Evolutionary conservation across 345 rosid species (phyloP).

Genomic region (Nephelium lappaceum): DNA sequence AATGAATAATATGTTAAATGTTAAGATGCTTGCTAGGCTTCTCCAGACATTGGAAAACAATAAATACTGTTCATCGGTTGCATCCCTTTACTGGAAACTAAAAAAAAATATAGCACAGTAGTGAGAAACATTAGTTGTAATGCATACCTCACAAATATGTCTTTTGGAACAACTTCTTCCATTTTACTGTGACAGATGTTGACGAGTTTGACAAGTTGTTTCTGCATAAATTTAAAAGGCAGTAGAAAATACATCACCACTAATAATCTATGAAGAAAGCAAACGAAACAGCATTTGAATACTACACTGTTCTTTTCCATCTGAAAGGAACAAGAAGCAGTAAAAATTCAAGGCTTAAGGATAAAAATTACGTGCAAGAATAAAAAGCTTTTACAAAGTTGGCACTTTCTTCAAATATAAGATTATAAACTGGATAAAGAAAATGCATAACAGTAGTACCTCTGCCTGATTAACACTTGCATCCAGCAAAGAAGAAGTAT

Average conservation of each 20-base stretch:
- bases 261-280: neutral
- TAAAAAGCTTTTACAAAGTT: too few relatives aligned
- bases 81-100: neutral
- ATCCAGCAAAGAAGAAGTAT: slow-evolving; percentile 55
- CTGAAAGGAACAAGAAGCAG: too few relatives aligned
- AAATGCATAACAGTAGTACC: slow-evolving; percentile 39
- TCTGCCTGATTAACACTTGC: slow-evolving; percentile 48
- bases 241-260: slow-evolving; percentile 6
- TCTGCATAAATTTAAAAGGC: slow-evolving; percentile 46
- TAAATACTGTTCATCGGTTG: too few relatives aligned
- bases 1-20: neutral
- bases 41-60: too few relatives aligned
- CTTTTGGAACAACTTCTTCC: slow-evolving; percentile 66
- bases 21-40: neutral
- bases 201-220: slow-evolving; percentile 64
- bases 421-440: neutral
- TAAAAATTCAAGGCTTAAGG: neutral
- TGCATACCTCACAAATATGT: slow-evolving; percentile 59
- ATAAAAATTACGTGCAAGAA: neutral
- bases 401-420: neutral
- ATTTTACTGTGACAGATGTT: slow-evolving; percentile 78
- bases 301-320: too few relatives aligned
- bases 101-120: slow-evolving; percentile 5
- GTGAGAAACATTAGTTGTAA: slow-evolving; percentile 8
- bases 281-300: neutral